A percentile compares a stretch with the other conserved stretches of the same genome.
phyloP scores from a whole-genome alignment of 371 early-diverging fungal genomes.

The Haplosporangium sp. region DNA sequence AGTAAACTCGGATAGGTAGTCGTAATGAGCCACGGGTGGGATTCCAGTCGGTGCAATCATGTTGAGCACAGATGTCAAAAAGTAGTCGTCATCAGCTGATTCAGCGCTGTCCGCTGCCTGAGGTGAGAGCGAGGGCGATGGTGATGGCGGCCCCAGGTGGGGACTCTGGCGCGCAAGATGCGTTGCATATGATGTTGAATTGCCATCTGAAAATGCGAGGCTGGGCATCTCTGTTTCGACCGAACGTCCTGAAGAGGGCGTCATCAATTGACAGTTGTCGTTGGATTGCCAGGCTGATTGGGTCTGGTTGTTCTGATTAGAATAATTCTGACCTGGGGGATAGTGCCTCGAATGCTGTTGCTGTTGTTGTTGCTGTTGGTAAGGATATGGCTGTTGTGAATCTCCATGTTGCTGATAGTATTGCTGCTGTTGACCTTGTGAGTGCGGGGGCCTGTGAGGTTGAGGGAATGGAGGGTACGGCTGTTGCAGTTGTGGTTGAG shows the following conservation, averaged over 20 bases:
- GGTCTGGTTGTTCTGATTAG: not conserved
- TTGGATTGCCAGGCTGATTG: not conserved
- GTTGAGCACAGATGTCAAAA: constrained; percentile 43
- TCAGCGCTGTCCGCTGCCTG: constrained; percentile 11
- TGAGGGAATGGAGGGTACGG: too few species aligned
- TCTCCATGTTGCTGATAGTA: constrained; percentile 6
- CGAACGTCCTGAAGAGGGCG: constrained; percentile 18
- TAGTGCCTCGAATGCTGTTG: constrained; percentile 3
- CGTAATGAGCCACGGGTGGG: constrained; percentile 21
- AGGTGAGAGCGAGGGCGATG: constrained; percentile 27
- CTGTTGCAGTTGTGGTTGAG: constrained; percentile 13
- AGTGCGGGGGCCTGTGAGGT: constrained; percentile 5
- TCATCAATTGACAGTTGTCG: constrained; percentile 20
- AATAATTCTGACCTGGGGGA: not conserved
- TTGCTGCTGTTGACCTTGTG: constrained; percentile 6
- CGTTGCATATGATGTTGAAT: constrained; percentile 22
- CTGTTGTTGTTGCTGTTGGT: constrained; percentile 4
- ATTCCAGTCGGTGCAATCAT: constrained; percentile 28
- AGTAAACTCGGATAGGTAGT: constrained; percentile 34
- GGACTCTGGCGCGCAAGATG: constrained; percentile 7
- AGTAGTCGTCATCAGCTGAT: constrained; percentile 20
- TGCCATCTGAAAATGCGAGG: constrained; percentile 23
- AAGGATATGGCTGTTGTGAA: constrained; percentile 4
- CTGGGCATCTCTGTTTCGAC: constrained; percentile 43
- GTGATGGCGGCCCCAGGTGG: constrained; percentile 14